Evolutionary conservation across 495 filamentous ascomycete species (phyloP), one percentile per base, ranked within the genome.

Genomic region (Mycothermus thermophilus): DNA sequence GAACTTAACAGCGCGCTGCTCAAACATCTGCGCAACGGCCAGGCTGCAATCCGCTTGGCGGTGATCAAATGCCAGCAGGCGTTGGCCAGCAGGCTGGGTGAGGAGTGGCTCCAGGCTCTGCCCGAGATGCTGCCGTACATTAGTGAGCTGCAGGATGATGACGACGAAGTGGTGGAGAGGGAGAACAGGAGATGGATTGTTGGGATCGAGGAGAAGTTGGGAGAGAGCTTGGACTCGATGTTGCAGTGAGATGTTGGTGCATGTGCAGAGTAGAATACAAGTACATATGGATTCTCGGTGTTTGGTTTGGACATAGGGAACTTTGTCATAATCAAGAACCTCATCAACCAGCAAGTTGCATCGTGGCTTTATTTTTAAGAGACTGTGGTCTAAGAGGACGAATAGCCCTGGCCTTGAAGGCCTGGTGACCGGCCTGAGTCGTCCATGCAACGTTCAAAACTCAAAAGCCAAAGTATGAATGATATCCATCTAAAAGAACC

Each of bases 121-220:
- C 82, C 87, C 0, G 88, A 97, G 68, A 93, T 94, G 76, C 61
- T 96, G 44, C 90, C 90, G 21, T 80, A 83, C 35, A 90, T 97
- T 32, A 87, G 80, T 41, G 90, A 97, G 58, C 49, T 92, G 42
- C 80, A 90, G 64, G 92, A 97, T 55, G 90, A 97, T 55, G 90
- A 93, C 43, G 84, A 95, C 43, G 88, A 95, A 58, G 63, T 56
- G 16, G 87, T 97, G 25, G 90, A 95, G 66, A 62, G 75, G 44
- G 88, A 94, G 63, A 82, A 83, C 7, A 66, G 80, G 50, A 69
- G 74, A 37, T 90, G 88, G 84, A 82, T 94, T 41, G 74, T 77
- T 57, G 71, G 67, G 55, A 87, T 97, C 47, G 90, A 96, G 58
- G 71, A 67, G 33, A 77, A 87, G 20, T 57, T 95, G 29, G 90